Conservation (phyloP, 768 basidiomycete genomes). For the Rhizopogon sp. region DNA sequence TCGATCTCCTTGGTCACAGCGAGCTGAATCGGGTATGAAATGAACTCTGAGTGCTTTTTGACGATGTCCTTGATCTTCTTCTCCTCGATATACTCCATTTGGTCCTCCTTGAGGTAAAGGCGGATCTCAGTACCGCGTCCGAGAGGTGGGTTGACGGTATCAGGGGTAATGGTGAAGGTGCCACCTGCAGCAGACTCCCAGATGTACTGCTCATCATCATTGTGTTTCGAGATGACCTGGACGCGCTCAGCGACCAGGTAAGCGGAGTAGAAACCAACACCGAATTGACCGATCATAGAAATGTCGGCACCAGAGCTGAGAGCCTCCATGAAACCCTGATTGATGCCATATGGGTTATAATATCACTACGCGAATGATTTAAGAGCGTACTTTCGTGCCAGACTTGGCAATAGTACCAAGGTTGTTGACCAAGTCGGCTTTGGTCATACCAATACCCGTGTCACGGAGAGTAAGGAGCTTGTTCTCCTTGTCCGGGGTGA, state of each 20-base stretch:
- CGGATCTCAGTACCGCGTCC: constrained; percentile 93
- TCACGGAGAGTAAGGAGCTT: constrained; percentile 89
- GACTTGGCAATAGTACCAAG: constrained; percentile 95
- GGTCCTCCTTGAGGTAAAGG: constrained; percentile 96
- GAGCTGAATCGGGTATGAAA: constrained; percentile 98
- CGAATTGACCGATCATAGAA: constrained; percentile 98
- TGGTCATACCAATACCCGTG: constrained; percentile 99
- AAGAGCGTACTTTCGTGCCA: constrained; percentile 69
- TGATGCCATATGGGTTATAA: constrained; percentile 5
- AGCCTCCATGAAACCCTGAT: constrained; percentile 98
- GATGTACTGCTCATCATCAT: constrained; percentile 99
- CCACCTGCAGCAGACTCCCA: constrained; percentile 99
- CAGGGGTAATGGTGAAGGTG: constrained; percentile 97
- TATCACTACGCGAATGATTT: not conserved
- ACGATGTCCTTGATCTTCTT: constrained; percentile 99
- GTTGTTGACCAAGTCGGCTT: constrained; percentile 99
- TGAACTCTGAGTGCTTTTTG: constrained; percentile 99
- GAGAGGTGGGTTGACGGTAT: constrained; percentile 84
- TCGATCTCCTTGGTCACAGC: constrained; percentile 99
- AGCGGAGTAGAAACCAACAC: constrained; percentile 99
- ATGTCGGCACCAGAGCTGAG: constrained; percentile 85
- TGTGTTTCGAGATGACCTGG: constrained; percentile 99
- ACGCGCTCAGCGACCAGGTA: constrained; percentile 99
- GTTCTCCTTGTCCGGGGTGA: constrained; percentile 94
- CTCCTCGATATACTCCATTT: constrained; percentile 98